Conservation (phyloP, 2,329 filamentous ascomycete species). For the Keithomyces neogunnii region DNA sequence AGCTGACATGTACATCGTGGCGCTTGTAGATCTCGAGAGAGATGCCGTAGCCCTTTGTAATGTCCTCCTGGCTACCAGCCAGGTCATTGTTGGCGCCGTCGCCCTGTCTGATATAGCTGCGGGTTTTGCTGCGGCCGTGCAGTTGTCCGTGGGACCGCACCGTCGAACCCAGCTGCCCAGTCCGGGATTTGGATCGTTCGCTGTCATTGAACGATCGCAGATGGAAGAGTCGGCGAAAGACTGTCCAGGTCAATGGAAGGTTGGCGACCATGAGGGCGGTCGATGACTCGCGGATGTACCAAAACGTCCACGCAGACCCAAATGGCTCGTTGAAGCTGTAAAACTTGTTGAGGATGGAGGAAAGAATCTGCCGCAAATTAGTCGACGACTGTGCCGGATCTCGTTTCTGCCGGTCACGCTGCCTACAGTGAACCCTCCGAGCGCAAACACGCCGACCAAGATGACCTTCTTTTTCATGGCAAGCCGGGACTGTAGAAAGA, state of each 20-base stretch:
- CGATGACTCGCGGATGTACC: conserved; percentile 38
- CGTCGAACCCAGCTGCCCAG: background rate
- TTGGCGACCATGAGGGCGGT: conserved; percentile 36
- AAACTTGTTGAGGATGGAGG: conserved; percentile 37
- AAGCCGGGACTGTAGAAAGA: conserved; percentile 41
- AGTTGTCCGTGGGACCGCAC: conserved; percentile 14
- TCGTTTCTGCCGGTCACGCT: background rate
- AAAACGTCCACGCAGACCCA: conserved; percentile 30
- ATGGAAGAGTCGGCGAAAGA: conserved; percentile 29
- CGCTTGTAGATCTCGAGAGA: conserved; percentile 29
- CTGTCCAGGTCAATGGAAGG: conserved; percentile 33
- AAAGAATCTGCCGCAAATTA: conserved; percentile 31
- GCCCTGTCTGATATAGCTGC: conserved; percentile 1
- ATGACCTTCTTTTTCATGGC: conserved; percentile 42
- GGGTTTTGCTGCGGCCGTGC: conserved; percentile 2
- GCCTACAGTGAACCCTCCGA: conserved; percentile 39
- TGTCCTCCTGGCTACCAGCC: conserved; percentile 28
- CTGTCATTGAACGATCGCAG: conserved; percentile 16
- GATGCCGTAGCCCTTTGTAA: conserved; percentile 22
- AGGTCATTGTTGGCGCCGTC: conserved; percentile 13
- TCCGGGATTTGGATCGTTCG: conserved; percentile 10
- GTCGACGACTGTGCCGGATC: too few relatives aligned
- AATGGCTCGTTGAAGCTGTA: conserved; percentile 33
- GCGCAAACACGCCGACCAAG: conserved; percentile 35
- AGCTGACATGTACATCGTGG: conserved; percentile 23